Base-by-base conservation (phyloP, 768 basidiomycete genomes). In the Mycena sanguinolenta region DNA sequence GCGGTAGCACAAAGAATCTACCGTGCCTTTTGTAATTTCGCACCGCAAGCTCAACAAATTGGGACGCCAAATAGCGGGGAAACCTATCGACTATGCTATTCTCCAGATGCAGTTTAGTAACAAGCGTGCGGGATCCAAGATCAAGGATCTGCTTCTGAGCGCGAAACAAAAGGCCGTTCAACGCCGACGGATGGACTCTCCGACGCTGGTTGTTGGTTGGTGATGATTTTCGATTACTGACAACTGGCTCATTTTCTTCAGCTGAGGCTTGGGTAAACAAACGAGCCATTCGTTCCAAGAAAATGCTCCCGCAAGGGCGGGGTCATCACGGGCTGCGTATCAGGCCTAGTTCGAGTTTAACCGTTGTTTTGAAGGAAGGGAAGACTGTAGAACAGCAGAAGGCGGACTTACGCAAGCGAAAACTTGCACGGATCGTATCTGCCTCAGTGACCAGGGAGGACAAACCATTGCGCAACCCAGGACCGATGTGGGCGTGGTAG, bases 251-350 rank as follows among this genome's bases (percentile, higher is more conserved):
- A 57, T 36, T 44, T 68, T 25, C 60, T 61, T 53, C 44, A 98
- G 96, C 95, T 53, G 92, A 98, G 80, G 89, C 96, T 25, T 99
- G 96, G 97, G 96, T 98, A 19, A 92, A 89, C 55, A 98, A 99
- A 79, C 96, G 93, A 7, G 84, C 85, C 9, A 88, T 86, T 44
- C 81, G 83, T 27, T 82, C 88, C 44, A 90, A 88, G 69, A 89
- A 91, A 62, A 73, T 95, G 23, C 95, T 98, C 74, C 89, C 93
- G 67, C 92, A 90, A 79, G 97, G 95, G 62, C 89, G 97, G 72
- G 94, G 93, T 38, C 91, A 92, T 74, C 85, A 79, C 65, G 97
- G 97, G 62, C 85, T 95, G 67, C 91, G 92, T 58, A 85, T 88
- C 16, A 95, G 94, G 78, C 92, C 90, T 0, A 89, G 90, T 67